Evolutionary conservation across 139 green algal species (phyloP), one percentile per base, ranked within the genome.

Genomic region (Mesostigma viride): DNA sequence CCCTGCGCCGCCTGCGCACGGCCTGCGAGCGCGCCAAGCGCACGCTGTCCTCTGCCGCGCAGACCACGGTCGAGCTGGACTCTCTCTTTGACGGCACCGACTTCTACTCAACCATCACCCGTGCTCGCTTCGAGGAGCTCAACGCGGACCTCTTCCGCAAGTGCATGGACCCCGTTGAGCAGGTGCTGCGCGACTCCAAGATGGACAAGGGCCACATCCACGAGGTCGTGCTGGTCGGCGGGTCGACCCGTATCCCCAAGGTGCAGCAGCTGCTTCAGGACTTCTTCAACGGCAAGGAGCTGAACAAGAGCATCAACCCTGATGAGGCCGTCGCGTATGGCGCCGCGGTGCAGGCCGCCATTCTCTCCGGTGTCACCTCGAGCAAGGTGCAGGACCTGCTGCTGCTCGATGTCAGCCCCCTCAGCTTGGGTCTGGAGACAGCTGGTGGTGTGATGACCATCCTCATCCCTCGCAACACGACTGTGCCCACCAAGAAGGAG

Each of bases 71-170:
- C 47, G 92, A 99, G 83, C 88, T 99, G 30, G 92, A 99, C 75
- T 90, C 86, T 3, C 85, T 99, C 53, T 95, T 85, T 63, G 92
- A 99, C 81, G 92, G 92, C 68, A 73, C 96, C 3, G 93, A 99
- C 83, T 99, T 98, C 74, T 92, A 91, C 85, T 86, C 83, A 47
- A 88, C 82, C 73, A 95, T 99, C 81, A 96, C 94, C 11, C 84
- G 92, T 30, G 91, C 91, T 0, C 86, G 91, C 48, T 97, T 98
- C 61, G 92, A 97, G 87, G 93, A 99, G 87, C 80, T 98, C 33
- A 89, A 85, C 88, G 96, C 97, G 91, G 92, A 98, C 83, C 73
- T 98, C 62, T 98, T 97, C 87, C 79, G 91, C 71, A 96, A 96
- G 87, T 97, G 90, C 88, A 96, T 97, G 88, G 89, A 96, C 67